Percentiles rank a stretch among this genome's conserved stretches.
Conservation (phyloP, 1,139 yeast species). For the Kurtzmaniella quercitrusa region DNA sequence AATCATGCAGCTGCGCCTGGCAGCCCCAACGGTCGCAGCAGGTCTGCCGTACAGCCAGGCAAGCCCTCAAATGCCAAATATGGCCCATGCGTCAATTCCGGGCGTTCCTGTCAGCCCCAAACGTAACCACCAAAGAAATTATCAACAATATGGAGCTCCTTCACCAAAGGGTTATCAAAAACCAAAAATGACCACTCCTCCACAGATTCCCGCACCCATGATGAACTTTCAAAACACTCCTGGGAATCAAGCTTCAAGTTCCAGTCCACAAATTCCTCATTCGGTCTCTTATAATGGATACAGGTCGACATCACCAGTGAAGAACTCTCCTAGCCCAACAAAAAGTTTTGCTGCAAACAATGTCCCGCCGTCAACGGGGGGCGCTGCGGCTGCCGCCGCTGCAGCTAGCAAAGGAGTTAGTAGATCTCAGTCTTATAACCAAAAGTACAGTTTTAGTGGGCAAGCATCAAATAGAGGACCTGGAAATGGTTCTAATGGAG, state of each 20-base stretch:
- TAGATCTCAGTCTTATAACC: not conserved
- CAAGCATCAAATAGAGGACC: too few species aligned
- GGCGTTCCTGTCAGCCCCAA: not conserved
- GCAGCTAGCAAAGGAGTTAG: conserved; percentile 1
- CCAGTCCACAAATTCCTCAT: not conserved
- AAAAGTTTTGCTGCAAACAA: too few species aligned
- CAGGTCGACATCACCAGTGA: not conserved
- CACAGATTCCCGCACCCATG: conserved; percentile 5
- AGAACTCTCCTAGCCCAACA: not conserved
- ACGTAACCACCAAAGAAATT: not conserved
- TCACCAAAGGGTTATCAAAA: not conserved
- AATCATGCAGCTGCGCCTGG: conserved; percentile 3
- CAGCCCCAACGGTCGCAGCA: not conserved
- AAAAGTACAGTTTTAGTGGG: too few species aligned
- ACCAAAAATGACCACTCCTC: conserved; percentile 7
- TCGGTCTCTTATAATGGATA: not conserved
- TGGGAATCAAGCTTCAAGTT: not conserved
- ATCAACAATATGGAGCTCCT: conserved; percentile 1
- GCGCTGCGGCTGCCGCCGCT: conserved; percentile 1
- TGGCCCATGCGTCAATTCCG: not conserved
- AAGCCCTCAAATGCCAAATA: not conserved
- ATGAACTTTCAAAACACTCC: conserved; percentile 6
- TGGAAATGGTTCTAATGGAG: too few species aligned
- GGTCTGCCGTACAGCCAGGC: conserved; percentile 1
- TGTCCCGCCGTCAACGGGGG: not conserved